Percentiles rank a stretch among this genome's conserved stretches.
phyloP scores from a whole-genome alignment of 164 flowering plant genomes.

The Protea cynaroides region DNA sequence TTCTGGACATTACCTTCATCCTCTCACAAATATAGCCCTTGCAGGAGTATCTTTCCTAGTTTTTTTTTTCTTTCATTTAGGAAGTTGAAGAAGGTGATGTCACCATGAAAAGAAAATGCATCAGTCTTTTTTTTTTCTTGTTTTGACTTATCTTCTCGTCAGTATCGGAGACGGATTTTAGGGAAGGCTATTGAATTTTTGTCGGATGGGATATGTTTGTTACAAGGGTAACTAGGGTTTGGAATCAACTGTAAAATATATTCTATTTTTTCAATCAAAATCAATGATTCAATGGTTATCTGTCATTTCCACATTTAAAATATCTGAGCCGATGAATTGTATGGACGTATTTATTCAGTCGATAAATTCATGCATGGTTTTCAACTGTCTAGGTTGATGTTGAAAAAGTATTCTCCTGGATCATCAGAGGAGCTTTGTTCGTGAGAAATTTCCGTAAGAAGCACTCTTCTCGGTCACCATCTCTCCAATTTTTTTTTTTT shows the following conservation, averaged over 20 bases:
- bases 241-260: not conserved
- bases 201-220: not conserved
- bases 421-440: too few relatives aligned
- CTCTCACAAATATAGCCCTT: slow-evolving; percentile 29
- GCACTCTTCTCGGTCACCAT: too few relatives aligned
- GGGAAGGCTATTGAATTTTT: too few relatives aligned
- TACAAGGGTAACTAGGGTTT: not conserved
- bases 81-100: not conserved
- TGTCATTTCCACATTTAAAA: too few relatives aligned
- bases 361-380: too few relatives aligned
- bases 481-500: too few relatives aligned
- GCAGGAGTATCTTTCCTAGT: not conserved
- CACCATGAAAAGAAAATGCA: not conserved
- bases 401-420: too few relatives aligned
- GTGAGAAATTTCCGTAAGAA: too few relatives aligned
- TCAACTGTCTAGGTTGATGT: too few relatives aligned
- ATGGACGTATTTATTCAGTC: too few relatives aligned
- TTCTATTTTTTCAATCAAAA: not conserved
- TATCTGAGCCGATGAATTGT: too few relatives aligned
- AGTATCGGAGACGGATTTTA: too few relatives aligned
- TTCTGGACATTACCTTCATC: slow-evolving; percentile 52
- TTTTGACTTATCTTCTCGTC: not conserved
- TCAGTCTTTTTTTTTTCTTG: not conserved
- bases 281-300: not conserved
- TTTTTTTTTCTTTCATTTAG: slow-evolving; percentile 6